Evolutionary conservation across 176 grass and related monocot genomes (phyloP).

Genomic region (Bromus sterilis): DNA sequence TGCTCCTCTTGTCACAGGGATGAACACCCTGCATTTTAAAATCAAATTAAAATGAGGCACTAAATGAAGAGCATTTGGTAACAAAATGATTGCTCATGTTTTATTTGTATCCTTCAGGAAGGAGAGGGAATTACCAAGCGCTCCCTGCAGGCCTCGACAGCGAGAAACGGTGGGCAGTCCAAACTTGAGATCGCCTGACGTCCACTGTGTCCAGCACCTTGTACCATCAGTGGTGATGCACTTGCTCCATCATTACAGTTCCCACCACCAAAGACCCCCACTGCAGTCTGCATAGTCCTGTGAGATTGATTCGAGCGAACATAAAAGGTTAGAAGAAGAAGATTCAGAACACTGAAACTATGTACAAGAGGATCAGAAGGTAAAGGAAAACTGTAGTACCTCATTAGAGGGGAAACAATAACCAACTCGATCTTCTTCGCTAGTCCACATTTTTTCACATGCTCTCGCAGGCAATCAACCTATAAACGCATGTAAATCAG

Average conservation of each 20-base stretch:
- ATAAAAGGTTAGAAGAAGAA: not conserved
- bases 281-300: constrained; percentile 95
- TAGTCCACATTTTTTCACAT: constrained; percentile 52
- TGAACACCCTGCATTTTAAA: constrained; percentile 57
- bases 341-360: not conserved
- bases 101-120: not conserved
- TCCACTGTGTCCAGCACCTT: constrained; percentile 51
- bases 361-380: not conserved
- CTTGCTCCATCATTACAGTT: constrained; percentile 32
- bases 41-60: not conserved
- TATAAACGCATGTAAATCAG: constrained; percentile 8
- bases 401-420: constrained; percentile 71
- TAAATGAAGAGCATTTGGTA: not conserved
- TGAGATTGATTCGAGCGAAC: not conserved
- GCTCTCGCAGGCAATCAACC: constrained; percentile 53
- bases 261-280: constrained; percentile 81
- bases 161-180: constrained; percentile 55
- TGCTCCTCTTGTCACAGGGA: constrained; percentile 92
- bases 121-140: constrained; percentile 46
- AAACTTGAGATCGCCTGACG: constrained; percentile 49
- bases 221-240: constrained; percentile 47
- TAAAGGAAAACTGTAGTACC: constrained; percentile 40
- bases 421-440: constrained; percentile 62
- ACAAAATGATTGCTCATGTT: not conserved
- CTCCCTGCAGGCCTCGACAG: constrained; percentile 76